Conservation (phyloP, 2,329 filamentous ascomycete genomes). For the Xylariaceae sp. region DNA sequence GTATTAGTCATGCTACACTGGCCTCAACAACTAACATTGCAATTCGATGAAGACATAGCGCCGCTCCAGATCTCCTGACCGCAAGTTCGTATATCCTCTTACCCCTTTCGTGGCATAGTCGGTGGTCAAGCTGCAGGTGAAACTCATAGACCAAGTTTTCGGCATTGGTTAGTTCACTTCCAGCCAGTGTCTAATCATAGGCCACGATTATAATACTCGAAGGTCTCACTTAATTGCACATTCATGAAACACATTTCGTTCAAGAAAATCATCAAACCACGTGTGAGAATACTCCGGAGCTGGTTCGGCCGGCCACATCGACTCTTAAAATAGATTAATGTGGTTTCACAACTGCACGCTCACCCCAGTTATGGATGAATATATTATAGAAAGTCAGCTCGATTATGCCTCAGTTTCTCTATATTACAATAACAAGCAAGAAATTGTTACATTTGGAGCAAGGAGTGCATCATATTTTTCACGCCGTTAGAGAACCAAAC, state of each 20-base stretch:
- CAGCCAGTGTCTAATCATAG: neutral
- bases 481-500: neutral
- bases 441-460: neutral
- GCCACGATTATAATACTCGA: neutral
- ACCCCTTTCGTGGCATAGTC: neutral
- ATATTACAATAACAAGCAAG: neutral
- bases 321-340: constrained; percentile 16
- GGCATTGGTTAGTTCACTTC: neutral
- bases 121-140: neutral
- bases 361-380: neutral
- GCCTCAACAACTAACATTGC: neutral
- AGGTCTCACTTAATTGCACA: neutral
- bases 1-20: neutral
- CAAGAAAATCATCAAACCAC: neutral
- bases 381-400: neutral
- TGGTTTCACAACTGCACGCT: constrained; percentile 12
- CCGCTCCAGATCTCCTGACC: neutral
- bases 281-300: neutral
- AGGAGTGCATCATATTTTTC: neutral
- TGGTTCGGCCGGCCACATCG: neutral
- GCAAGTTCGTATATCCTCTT: neutral
- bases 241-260: constrained; percentile 12
- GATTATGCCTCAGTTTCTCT: neutral
- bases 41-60: no score
- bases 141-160: constrained; percentile 5